Conservation (phyloP, 768 basidiomycete species). For the Xerocomus potaroensis region DNA sequence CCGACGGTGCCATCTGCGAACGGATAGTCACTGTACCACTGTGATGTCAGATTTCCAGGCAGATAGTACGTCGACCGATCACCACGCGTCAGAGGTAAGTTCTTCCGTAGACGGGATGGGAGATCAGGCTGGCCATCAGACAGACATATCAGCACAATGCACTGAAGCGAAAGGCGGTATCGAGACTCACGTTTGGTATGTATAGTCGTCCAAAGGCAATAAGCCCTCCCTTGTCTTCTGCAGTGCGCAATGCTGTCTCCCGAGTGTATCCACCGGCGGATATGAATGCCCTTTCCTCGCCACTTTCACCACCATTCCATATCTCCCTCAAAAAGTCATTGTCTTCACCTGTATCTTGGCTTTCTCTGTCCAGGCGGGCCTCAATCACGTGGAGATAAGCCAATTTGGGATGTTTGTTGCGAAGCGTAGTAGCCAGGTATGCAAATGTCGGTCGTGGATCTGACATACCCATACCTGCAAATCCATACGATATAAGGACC, state of each 20-base stretch:
- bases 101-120: conserved; percentile 24
- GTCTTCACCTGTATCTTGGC: conserved; percentile 1
- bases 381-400: conserved; percentile 54
- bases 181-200: conserved; percentile 34
- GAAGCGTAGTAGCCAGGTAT: conserved; percentile 42
- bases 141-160: neutral
- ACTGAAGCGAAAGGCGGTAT: neutral
- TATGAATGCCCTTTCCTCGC: too few relatives aligned
- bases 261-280: too few relatives aligned
- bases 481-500: conserved; percentile 1
- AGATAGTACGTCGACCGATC: conserved; percentile 24
- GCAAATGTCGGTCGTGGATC: conserved; percentile 56
- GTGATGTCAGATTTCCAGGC: conserved; percentile 18
- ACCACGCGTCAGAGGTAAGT: conserved; percentile 16
- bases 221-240: too few relatives aligned
- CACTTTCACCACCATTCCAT: conserved; percentile 9
- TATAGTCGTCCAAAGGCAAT: conserved; percentile 37
- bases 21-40: conserved; percentile 31
- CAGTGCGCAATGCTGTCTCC: too few relatives aligned
- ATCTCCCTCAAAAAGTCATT: conserved; percentile 29
- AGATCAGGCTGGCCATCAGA: conserved; percentile 27
- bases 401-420: conserved; percentile 28
- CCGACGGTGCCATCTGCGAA: conserved; percentile 14
- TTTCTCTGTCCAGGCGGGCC: conserved; percentile 28
- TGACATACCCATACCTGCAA: conserved; percentile 46